These are phyloP conservation scores for Geum urbanum DNA, from an alignment of 306 rosid genomes.

Conservation along the genomic window DNA sequence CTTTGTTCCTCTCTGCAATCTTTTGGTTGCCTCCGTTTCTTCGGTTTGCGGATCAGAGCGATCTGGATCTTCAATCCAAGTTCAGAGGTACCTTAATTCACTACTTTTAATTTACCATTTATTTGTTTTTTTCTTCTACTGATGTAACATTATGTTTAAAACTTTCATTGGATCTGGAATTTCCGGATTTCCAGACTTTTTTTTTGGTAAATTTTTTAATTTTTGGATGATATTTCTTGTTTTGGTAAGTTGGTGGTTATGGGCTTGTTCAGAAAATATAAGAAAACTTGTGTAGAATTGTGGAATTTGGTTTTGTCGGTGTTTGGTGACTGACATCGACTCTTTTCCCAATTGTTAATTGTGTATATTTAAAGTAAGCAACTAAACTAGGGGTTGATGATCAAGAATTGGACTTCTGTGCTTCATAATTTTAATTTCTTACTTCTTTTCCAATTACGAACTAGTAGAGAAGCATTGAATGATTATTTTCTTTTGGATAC, in stretches of 20 bases:
- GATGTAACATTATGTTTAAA: no score
- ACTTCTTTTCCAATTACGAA: no score
- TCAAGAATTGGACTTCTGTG: neutral
- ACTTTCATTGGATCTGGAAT: neutral
- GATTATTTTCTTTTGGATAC: no score
- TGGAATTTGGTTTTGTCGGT: neutral
- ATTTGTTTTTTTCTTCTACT: no score
- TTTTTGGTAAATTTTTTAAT: neutral
- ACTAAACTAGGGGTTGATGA: neutral
- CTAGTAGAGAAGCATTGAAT: neutral
- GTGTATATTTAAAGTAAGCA: neutral
- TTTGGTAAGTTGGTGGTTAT: slow-evolving; percentile 16
- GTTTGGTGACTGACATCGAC: neutral
- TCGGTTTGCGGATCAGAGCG: slow-evolving; percentile 50
- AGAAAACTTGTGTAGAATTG: slow-evolving; percentile 6
- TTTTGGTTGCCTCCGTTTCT: slow-evolving; percentile 83
- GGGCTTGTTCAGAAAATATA: slow-evolving; percentile 25
- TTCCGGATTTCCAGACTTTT: slow-evolving; percentile 3
- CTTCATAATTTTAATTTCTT: neutral
- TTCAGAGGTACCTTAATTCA: slow-evolving; percentile 43
- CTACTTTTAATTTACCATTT: no score
- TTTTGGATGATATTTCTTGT: slow-evolving; percentile 13
- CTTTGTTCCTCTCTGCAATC: slow-evolving; percentile 70
- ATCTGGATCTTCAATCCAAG: slow-evolving; percentile 45
- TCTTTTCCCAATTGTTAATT: no score